phyloP scores from a whole-genome alignment of 1,284 basidiomycete species.

The Papiliotrema nemorosa region DNA sequence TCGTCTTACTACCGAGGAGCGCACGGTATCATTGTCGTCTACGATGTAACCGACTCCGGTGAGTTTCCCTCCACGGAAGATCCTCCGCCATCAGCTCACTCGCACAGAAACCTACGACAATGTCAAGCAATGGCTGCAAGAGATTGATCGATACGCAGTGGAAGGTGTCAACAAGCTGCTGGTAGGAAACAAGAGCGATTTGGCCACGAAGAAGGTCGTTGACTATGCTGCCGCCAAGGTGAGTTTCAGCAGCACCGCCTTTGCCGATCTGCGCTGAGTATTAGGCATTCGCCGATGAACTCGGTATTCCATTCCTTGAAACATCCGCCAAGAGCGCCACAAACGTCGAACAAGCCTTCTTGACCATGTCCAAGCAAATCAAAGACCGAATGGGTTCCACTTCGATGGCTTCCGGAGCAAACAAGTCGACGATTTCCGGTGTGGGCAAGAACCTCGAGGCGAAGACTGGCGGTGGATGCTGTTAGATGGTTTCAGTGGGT shows the following conservation, averaged over 20 bases:
- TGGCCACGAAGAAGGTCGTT: constrained; percentile 98
- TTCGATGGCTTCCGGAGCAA: constrained; percentile 50
- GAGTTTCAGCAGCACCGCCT: constrained; percentile 19
- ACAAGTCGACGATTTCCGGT: constrained; percentile 53
- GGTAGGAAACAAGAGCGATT: constrained; percentile 97
- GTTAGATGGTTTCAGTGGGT: constrained; percentile 51
- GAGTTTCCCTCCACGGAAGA: constrained; percentile 28
- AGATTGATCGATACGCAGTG: constrained; percentile 98
- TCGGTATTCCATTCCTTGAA: constrained; percentile 95
- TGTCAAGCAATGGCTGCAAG: constrained; percentile 99
- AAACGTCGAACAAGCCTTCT: constrained; percentile 98
- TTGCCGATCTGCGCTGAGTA: constrained; percentile 7
- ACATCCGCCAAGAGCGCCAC: constrained; percentile 98
- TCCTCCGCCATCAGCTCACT: constrained; percentile 1
- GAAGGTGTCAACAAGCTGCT: constrained; percentile 98
- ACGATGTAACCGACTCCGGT: constrained; percentile 99
- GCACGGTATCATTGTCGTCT: constrained; percentile 96
- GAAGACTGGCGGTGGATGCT: constrained; percentile 69
- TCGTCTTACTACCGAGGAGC: constrained; percentile 96
- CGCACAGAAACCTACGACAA: constrained; percentile 86
- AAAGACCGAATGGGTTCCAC: constrained; percentile 71
- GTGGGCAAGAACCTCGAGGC: constrained; percentile 74
- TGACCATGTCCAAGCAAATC: constrained; percentile 99
- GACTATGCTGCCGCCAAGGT: constrained; percentile 97
- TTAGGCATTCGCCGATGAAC: constrained; percentile 92